Evolutionary conservation across 768 basidiomycete genomes (phyloP).

Genomic region (Macrolepiota albuminosa): DNA sequence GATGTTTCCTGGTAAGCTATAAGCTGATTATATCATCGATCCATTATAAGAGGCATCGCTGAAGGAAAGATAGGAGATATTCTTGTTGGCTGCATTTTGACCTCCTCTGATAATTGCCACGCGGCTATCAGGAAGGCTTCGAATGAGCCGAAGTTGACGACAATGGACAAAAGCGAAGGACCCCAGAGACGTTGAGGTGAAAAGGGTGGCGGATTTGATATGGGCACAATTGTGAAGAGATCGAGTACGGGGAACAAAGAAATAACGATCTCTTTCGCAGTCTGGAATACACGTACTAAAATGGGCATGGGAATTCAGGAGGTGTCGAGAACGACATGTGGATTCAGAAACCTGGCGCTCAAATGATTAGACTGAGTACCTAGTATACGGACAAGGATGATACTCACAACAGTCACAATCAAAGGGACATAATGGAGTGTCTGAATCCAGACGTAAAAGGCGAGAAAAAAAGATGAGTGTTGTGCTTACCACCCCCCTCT

Average conservation of each 20-base stretch:
- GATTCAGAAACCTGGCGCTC: constrained; percentile 20
- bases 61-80: constrained; percentile 12
- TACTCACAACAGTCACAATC: constrained; percentile 84
- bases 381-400: not conserved
- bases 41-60: constrained; percentile 2
- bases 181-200: constrained; percentile 19
- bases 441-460: constrained; percentile 36
- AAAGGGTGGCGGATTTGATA: not conserved
- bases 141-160: constrained; percentile 40
- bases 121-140: constrained; percentile 45
- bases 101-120: constrained; percentile 42
- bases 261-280: not conserved
- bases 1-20: not conserved
- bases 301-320: not conserved
- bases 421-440: constrained; percentile 82
- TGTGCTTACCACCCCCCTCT: constrained; percentile 64
- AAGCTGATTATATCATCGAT: constrained; percentile 2
- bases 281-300: not conserved
- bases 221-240: not conserved
- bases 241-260: not conserved
- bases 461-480: constrained; percentile 5
- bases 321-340: not conserved
- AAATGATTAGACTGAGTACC: not conserved
- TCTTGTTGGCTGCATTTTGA: constrained; percentile 61
- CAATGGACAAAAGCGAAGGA: not conserved